These are phyloP conservation scores for Niveomyces coronatus DNA, from an alignment of 2,329 filamentous ascomycete species.

Conservation along the genomic window DNA sequence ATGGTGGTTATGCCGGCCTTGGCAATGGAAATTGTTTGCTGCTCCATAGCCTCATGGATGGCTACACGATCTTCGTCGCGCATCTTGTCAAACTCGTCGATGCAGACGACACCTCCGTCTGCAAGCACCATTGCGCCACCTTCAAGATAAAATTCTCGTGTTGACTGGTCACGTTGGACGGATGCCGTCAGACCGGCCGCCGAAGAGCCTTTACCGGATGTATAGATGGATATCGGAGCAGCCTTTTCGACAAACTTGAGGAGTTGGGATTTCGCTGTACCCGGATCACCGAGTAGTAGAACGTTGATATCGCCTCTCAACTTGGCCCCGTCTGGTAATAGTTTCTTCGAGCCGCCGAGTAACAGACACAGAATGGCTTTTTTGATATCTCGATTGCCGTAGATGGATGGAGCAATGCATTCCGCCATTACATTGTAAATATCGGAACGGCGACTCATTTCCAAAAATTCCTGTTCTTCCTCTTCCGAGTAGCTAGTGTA, in stretches of 20 bases:
- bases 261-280: constrained; percentile 95
- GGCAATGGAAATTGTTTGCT: constrained; percentile 97
- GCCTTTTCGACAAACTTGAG: constrained; percentile 97
- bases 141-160: constrained; percentile 94
- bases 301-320: constrained; percentile 97
- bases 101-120: constrained; percentile 93
- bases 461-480: constrained; percentile 91
- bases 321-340: constrained; percentile 94
- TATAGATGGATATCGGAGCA: constrained; percentile 95
- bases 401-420: constrained; percentile 95
- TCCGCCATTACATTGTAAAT: constrained; percentile 85
- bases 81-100: constrained; percentile 99
- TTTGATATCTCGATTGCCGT: constrained; percentile 92
- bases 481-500: constrained; percentile 80
- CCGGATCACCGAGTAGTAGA: constrained; percentile 87
- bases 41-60: constrained; percentile 99
- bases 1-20: constrained; percentile 99
- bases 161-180: constrained; percentile 84
- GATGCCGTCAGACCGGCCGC: constrained; percentile 96
- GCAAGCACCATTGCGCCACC: constrained; percentile 97
- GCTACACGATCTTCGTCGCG: constrained; percentile 94
- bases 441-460: constrained; percentile 82
- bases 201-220: constrained; percentile 94
- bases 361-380: constrained; percentile 92
- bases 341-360: constrained; percentile 94